These are phyloP conservation scores for Tricholoma sp. DNA, from an alignment of 768 basidiomycete genomes.

Conservation along the genomic window DNA sequence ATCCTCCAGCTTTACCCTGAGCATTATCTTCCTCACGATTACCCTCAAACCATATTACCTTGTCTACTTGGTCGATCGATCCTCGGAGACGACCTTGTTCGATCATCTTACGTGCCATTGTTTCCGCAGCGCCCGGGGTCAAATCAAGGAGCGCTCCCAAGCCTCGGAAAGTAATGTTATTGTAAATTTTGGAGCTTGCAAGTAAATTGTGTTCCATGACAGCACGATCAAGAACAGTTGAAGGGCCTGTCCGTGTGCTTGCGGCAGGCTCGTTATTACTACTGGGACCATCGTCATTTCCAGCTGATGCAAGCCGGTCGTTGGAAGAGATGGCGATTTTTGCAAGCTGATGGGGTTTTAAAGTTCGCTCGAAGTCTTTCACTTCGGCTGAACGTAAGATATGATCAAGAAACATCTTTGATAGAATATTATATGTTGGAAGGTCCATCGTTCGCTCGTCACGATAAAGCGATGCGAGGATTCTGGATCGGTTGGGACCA, in stretches of 20 bases:
- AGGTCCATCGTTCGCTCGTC: conserved; percentile 86
- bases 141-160: conserved; percentile 86
- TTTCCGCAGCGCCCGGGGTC: conserved; percentile 90
- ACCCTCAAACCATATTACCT: conserved; percentile 90
- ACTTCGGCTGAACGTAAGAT: conserved; percentile 90
- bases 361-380: conserved; percentile 79
- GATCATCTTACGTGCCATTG: conserved; percentile 98
- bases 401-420: conserved; percentile 98
- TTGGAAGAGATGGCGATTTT: conserved; percentile 81
- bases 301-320: conserved; percentile 68
- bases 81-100: conserved; percentile 93
- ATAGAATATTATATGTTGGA: conserved; percentile 82
- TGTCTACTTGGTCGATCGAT: conserved; percentile 93
- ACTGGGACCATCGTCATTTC: conserved; percentile 48
- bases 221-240: conserved; percentile 93
- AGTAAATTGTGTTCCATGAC: conserved; percentile 99
- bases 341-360: conserved; percentile 94
- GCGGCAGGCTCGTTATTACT: conserved; percentile 46
- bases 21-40: conserved; percentile 85
- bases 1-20: conserved; percentile 89
- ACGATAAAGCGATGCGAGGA: conserved; percentile 87
- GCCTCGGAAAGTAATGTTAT: conserved; percentile 95
- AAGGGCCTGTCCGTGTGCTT: conserved; percentile 84
- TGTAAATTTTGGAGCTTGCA: conserved; percentile 95
- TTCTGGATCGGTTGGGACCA: conserved; percentile 91